A percentile compares a stretch with the other conserved stretches of the same genome.
Evolutionary conservation across 768 basidiomycete species (phyloP).

Genomic region (Mycena latifolia): DNA sequence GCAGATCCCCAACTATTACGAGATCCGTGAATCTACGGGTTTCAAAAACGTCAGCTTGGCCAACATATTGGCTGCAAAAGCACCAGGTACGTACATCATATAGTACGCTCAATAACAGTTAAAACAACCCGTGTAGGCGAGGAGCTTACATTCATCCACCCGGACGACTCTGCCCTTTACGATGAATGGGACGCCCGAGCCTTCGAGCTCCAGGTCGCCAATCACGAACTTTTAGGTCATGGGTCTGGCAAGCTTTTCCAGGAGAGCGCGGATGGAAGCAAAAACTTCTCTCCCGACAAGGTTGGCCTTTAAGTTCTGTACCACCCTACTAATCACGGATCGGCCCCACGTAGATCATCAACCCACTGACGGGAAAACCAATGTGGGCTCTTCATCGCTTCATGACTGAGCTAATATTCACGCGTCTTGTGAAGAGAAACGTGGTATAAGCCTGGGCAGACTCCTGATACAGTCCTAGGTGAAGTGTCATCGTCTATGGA

Average conservation of each 20-base stretch:
- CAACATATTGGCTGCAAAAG: slow-evolving; percentile 91
- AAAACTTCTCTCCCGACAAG: slow-evolving; percentile 85
- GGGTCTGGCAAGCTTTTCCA: slow-evolving; percentile 88
- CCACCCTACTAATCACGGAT: too few relatives aligned
- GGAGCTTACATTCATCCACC: slow-evolving; percentile 85
- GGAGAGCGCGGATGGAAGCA: slow-evolving; percentile 78
- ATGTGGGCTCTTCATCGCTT: slow-evolving; percentile 59
- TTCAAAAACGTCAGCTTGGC: slow-evolving; percentile 93
- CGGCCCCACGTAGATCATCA: slow-evolving; percentile 86
- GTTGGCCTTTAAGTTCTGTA: slow-evolving; percentile 44
- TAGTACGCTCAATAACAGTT: too few relatives aligned
- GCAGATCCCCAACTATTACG: slow-evolving; percentile 88
- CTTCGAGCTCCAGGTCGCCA: slow-evolving; percentile 92
- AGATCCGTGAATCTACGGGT: slow-evolving; percentile 83
- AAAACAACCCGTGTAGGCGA: slow-evolving; percentile 62
- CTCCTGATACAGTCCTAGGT: slow-evolving; percentile 83
- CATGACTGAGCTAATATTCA: background rate
- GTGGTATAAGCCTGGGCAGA: slow-evolving; percentile 93
- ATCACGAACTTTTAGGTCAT: slow-evolving; percentile 84
- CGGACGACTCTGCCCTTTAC: slow-evolving; percentile 80
- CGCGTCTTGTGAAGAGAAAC: slow-evolving; percentile 60
- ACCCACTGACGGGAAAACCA: slow-evolving; percentile 83
- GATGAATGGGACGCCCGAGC: slow-evolving; percentile 82
- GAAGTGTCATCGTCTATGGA: slow-evolving; percentile 93
- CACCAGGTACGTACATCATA: slow-evolving; percentile 67